These are phyloP conservation scores for Biscutella laevigata DNA, from an alignment of 441 rosid genomes.

Conservation along the genomic window DNA sequence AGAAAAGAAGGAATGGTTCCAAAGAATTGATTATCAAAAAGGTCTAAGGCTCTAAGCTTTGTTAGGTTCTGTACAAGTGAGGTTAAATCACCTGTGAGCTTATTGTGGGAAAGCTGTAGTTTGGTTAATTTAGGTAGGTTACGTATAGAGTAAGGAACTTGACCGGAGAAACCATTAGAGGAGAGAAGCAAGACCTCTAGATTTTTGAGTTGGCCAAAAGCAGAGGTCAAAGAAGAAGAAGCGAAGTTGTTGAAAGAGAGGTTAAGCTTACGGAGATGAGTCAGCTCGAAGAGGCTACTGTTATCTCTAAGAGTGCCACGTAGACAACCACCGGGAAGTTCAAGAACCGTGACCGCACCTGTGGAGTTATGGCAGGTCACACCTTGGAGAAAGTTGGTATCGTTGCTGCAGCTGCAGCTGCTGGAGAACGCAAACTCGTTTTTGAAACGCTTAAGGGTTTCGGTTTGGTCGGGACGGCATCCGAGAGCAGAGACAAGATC, in stretches of 20 bases:
- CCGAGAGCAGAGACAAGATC: background rate
- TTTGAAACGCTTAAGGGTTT: background rate
- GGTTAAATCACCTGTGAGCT: background rate
- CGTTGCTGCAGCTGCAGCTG: background rate
- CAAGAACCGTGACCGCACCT: background rate
- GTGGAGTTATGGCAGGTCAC: constrained; percentile 9
- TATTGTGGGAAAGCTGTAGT: background rate
- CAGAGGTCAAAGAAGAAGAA: constrained; percentile 5
- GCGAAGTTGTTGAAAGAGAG: constrained; percentile 15
- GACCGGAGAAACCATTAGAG: background rate
- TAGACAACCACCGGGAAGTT: constrained; percentile 3
- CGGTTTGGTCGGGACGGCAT: constrained; percentile 13
- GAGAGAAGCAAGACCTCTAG: constrained; percentile 10
- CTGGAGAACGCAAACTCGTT: constrained; percentile 4
- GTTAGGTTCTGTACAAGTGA: background rate
- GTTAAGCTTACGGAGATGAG: constrained; percentile 11
- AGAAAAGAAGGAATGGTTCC: constrained; percentile 15
- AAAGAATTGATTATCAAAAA: background rate
- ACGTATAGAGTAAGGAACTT: constrained; percentile 15
- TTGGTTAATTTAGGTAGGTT: background rate
- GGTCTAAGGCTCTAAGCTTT: background rate
- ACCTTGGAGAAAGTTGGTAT: background rate
- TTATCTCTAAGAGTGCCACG: constrained; percentile 8
- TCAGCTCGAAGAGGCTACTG: constrained; percentile 16
- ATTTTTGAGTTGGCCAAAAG: constrained; percentile 7